phyloP scores from a whole-genome alignment of 176 grass and related monocot species.

The Hordeum vulgare region MorexV3_pseudomolecules_assembly NC_058522.1:570763345-570763844 shows the following conservation, averaged over 20 bases:
- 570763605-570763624: not conserved
- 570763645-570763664: not conserved
- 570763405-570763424: no score
- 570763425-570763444: no score
- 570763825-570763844: conserved; percentile 29
- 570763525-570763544: no score
- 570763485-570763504: no score
- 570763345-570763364: no score
- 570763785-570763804: conserved; percentile 31
- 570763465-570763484: no score
- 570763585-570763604: not conserved
- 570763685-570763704: conserved; percentile 9
- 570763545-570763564: conserved; percentile 13
- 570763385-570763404: no score
- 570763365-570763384: no score
- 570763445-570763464: no score
- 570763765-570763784: conserved; percentile 3
- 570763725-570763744: conserved; percentile 29
- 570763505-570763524: no score
- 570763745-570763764: not conserved
- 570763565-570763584: not conserved
- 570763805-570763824: not conserved
- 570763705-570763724: not conserved
- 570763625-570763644: not conserved
- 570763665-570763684: not conserved